These are phyloP conservation scores for Yarrowia bubula DNA, from an alignment of 805 yeast species.

Conservation along the genomic window DNA sequence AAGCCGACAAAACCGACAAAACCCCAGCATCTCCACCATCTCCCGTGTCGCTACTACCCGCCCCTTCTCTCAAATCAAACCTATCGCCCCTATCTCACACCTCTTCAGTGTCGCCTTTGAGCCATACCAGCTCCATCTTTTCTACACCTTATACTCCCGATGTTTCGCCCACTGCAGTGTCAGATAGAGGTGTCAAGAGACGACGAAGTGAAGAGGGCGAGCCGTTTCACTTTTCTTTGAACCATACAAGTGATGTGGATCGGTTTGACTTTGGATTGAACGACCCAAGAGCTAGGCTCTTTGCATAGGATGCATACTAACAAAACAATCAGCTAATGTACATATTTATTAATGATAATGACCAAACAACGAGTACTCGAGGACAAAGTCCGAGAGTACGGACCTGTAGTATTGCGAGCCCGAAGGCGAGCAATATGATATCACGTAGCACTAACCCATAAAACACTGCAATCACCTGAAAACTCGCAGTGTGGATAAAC, in stretches of 20 bases:
- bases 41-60: slow-evolving; percentile 15
- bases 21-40: neutral
- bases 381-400: neutral
- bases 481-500: too few relatives aligned
- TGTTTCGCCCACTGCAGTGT: neutral
- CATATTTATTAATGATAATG: slow-evolving; percentile 23
- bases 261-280: slow-evolving; percentile 15
- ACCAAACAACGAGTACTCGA: neutral
- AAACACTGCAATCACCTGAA: too few relatives aligned
- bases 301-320: slow-evolving; percentile 12
- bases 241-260: slow-evolving; percentile 10
- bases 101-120: slow-evolving; percentile 1
- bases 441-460: too few relatives aligned
- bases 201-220: slow-evolving; percentile 11
- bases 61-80: slow-evolving; percentile 19
- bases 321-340: slow-evolving; percentile 25
- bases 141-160: slow-evolving; percentile 21
- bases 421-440: too few relatives aligned
- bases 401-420: neutral
- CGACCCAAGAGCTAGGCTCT: slow-evolving; percentile 9
- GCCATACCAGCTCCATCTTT: slow-evolving; percentile 6
- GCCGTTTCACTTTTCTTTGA: slow-evolving; percentile 8
- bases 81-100: slow-evolving; percentile 5
- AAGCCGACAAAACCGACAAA: neutral
- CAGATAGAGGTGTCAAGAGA: slow-evolving; percentile 12